phyloP scores from a whole-genome alignment of 129 eudicot species.

The Chrysanthemum makinoi region DNA sequence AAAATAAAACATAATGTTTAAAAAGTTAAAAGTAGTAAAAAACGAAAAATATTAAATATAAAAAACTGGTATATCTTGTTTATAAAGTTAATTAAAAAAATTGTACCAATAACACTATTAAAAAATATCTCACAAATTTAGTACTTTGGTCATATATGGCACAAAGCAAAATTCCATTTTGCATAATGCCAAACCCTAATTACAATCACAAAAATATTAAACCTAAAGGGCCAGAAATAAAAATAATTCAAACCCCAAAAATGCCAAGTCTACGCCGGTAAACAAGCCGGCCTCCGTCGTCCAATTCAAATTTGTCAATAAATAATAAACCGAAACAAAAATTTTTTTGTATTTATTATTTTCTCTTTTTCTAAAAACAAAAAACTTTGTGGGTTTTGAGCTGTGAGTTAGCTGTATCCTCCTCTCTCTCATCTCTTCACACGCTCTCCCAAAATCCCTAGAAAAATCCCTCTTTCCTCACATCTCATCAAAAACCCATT shows the following conservation, averaged over 20 bases:
- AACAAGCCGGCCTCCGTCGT: constrained; percentile 32
- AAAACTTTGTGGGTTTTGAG: constrained; percentile 80
- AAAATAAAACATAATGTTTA: too few relatives aligned
- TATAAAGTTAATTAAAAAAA: too few relatives aligned
- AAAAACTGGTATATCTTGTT: too few relatives aligned
- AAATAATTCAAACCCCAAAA: constrained; percentile 3
- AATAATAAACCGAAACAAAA: constrained; percentile 13
- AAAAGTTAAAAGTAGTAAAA: too few relatives aligned
- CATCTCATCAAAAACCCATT: constrained; percentile 23
- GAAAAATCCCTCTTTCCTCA: constrained; percentile 38
- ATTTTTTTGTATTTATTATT: neutral
- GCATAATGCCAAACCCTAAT: too few relatives aligned
- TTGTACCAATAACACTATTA: too few relatives aligned
- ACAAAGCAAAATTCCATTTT: too few relatives aligned
- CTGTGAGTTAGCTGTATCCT: constrained; percentile 91
- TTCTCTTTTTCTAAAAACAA: constrained; percentile 4
- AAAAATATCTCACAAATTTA: too few relatives aligned
- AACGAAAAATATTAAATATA: too few relatives aligned
- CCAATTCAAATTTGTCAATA: constrained; percentile 8
- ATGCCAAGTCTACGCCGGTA: constrained; percentile 22
- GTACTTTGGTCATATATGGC: too few relatives aligned
- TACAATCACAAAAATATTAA: neutral
- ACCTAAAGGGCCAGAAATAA: neutral
- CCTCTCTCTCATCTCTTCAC: constrained; percentile 25
- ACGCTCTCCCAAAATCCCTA: constrained; percentile 55